Percentiles rank a stretch among this genome's conserved stretches.
These are phyloP conservation scores for Botryosphaeria dothidea DNA, from an alignment of 2,329 filamentous ascomycete species.

Conservation along the genomic window DNA sequence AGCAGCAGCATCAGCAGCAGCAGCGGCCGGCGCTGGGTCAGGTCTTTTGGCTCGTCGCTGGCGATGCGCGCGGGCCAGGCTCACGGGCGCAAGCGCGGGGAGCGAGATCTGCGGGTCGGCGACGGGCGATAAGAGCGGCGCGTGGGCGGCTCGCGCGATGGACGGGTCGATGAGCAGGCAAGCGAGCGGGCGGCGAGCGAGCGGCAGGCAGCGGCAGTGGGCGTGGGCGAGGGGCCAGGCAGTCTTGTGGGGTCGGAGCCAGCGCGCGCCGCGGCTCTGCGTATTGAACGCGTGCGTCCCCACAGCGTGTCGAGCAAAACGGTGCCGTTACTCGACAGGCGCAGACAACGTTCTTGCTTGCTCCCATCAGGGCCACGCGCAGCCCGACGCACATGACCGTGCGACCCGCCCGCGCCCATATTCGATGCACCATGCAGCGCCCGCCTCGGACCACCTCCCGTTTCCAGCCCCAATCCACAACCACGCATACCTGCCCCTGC, in stretches of 20 bases:
- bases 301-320: conserved; percentile 1
- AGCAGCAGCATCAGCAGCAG: background rate
- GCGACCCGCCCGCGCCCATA: background rate
- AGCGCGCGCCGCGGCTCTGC: conserved; percentile 11
- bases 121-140: conserved; percentile 1
- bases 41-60: background rate
- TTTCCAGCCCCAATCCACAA: background rate
- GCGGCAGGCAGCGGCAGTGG: background rate
- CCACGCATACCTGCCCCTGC: background rate
- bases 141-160: background rate
- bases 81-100: background rate
- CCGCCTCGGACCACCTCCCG: conserved; percentile 1
- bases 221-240: background rate
- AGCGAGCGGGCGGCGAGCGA: background rate
- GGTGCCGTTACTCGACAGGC: conserved; percentile 2
- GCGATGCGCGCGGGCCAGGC: background rate
- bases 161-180: background rate
- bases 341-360: conserved; percentile 1
- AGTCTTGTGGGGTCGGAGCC: background rate
- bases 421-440: background rate
- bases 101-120: background rate
- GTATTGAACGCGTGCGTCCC: background rate
- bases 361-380: conserved; percentile 9
- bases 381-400: conserved; percentile 15
- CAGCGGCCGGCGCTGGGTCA: background rate